Evolutionary conservation across 305 asterid genomes (phyloP).

Genomic region (Solanum hybrid): DNA sequence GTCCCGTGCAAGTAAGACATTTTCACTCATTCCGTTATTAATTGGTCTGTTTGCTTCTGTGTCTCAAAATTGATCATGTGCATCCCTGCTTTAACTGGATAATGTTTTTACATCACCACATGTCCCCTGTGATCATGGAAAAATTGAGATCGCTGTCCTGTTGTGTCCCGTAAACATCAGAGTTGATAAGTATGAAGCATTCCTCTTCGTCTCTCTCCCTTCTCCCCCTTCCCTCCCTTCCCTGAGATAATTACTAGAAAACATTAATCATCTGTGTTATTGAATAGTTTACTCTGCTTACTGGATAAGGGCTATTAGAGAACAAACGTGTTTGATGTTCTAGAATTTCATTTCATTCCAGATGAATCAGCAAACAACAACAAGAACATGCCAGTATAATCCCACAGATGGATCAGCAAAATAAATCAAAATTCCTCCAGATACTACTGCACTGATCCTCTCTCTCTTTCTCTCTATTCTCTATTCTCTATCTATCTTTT

Average conservation of each 20-base stretch:
- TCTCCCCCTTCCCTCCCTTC: background rate
- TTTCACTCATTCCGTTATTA: background rate
- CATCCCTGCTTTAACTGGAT: background rate
- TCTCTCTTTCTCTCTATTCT: background rate
- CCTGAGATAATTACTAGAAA: background rate
- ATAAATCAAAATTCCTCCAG: background rate
- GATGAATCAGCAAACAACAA: background rate
- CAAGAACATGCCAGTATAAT: background rate
- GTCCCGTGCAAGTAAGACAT: constrained; percentile 69
- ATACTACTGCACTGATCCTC: background rate
- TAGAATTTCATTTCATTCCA: background rate
- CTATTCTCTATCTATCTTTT: background rate
- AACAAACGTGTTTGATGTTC: background rate
- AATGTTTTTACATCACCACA: background rate
- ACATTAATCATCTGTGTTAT: background rate
- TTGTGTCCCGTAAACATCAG: background rate
- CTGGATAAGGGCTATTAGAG: background rate
- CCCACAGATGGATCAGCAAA: background rate
- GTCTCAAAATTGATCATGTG: background rate
- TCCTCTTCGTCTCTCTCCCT: background rate
- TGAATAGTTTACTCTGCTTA: background rate
- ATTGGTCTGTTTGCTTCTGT: background rate
- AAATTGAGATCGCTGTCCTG: background rate
- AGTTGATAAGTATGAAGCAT: background rate
- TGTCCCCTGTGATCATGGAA: background rate